Evolutionary conservation across 2,329 filamentous ascomycete genomes (phyloP).

Genomic region (Tolypocladium sp.): DNA sequence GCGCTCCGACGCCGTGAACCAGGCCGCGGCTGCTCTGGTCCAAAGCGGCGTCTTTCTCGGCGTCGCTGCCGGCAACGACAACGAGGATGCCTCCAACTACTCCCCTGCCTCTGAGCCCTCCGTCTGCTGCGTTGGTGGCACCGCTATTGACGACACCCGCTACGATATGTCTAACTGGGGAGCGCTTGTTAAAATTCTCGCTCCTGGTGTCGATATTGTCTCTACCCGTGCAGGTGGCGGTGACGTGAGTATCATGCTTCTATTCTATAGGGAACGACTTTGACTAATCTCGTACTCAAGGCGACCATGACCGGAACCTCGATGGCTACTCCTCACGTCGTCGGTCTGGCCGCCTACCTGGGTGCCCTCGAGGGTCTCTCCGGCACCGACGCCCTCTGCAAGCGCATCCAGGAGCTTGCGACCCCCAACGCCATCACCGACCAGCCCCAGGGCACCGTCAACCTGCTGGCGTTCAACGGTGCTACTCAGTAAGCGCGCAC

Average conservation of each 20-base stretch:
- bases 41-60: slow-evolving; percentile 35
- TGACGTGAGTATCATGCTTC: slow-evolving; percentile 10
- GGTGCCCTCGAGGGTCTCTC: slow-evolving; percentile 7
- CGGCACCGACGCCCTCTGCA: slow-evolving; percentile 34
- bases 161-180: slow-evolving; percentile 39
- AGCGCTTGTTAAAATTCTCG: slow-evolving; percentile 33
- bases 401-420: slow-evolving; percentile 32
- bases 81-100: slow-evolving; percentile 25
- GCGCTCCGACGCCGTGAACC: slow-evolving; percentile 33
- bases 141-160: slow-evolving; percentile 20
- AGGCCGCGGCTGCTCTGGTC: slow-evolving; percentile 31
- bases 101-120: slow-evolving; percentile 32
- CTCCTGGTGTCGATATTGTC: slow-evolving; percentile 31
- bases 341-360: slow-evolving; percentile 23
- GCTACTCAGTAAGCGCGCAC: not conserved
- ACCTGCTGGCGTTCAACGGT: slow-evolving; percentile 46
- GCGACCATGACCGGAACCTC: slow-evolving; percentile 35
- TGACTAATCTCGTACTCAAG: not conserved
- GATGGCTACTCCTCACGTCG: slow-evolving; percentile 36
- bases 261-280: slow-evolving; percentile 1
- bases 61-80: slow-evolving; percentile 42
- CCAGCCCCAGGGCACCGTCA: slow-evolving; percentile 31
- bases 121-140: slow-evolving; percentile 40
- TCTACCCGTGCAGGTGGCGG: slow-evolving; percentile 32
- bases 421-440: slow-evolving; percentile 28